Percentiles rank a stretch among this genome's conserved stretches.
Evolutionary conservation across 768 basidiomycete genomes (phyloP).

Genomic region (Leccinum incarnatum): DNA sequence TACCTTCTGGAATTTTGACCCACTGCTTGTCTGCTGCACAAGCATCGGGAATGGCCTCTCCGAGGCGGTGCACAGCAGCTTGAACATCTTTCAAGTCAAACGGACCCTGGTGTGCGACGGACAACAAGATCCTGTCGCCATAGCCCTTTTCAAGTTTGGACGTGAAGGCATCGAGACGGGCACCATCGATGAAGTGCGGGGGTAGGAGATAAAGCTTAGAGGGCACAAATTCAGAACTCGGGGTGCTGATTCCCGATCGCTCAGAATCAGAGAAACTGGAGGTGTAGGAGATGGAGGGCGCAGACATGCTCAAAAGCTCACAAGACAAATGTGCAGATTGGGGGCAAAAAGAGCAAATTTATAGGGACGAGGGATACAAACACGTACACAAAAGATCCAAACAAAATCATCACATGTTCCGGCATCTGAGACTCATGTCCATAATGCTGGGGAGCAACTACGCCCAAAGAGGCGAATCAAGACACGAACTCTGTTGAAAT

Average conservation of each 20-base stretch:
- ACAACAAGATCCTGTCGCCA: constrained; percentile 26
- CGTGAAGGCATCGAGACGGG: constrained; percentile 15
- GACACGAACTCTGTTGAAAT: neutral
- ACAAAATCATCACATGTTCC: constrained; percentile 4
- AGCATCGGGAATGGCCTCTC: constrained; percentile 13
- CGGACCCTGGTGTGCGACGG: constrained; percentile 13
- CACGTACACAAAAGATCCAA: constrained; percentile 17
- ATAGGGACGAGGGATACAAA: constrained; percentile 27
- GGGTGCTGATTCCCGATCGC: constrained; percentile 23
- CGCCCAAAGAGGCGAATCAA: constrained; percentile 6
- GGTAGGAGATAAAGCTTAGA: constrained; percentile 25
- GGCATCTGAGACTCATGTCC: neutral
- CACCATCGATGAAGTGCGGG: constrained; percentile 13
- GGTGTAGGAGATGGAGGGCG: constrained; percentile 8
- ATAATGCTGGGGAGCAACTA: neutral
- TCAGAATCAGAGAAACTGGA: constrained; percentile 17
- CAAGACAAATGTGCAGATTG: neutral
- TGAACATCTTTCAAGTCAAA: constrained; percentile 12
- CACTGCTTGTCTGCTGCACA: constrained; percentile 8
- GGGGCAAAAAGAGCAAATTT: constrained; percentile 21
- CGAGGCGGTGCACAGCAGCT: constrained; percentile 7
- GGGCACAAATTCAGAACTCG: constrained; percentile 22
- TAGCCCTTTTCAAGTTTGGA: constrained; percentile 28
- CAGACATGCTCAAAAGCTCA: constrained; percentile 18
- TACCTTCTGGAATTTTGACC: constrained; percentile 25